phyloP scores from a whole-genome alignment of 2,329 filamentous ascomycete genomes.

The Lecanicillium sp. region DNA sequence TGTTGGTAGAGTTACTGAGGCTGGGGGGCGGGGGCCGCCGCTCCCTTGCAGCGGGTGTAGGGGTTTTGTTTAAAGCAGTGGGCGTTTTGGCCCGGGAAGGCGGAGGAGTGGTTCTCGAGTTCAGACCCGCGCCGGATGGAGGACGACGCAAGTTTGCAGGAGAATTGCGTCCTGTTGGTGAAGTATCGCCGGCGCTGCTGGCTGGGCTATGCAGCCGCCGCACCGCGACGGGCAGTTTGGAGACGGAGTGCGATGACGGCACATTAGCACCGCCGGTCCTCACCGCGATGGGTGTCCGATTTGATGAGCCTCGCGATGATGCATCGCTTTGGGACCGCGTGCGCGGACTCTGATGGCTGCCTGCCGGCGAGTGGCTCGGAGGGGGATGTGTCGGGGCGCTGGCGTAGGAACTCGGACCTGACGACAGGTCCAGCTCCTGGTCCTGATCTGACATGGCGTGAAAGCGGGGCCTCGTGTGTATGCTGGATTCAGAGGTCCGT shows the following conservation, averaged over 20 bases:
- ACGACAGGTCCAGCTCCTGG: conserved; percentile 52
- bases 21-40: conserved; percentile 37
- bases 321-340: conserved; percentile 57
- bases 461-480: conserved; percentile 44
- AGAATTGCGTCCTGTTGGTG: conserved; percentile 52
- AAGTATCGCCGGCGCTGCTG: conserved; percentile 41
- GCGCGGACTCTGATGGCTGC: conserved; percentile 29
- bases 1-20: conserved; percentile 39
- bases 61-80: conserved; percentile 37
- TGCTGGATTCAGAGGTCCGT: conserved; percentile 66
- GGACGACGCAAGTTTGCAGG: conserved; percentile 41
- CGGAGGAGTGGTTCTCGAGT: conserved; percentile 29
- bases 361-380: conserved; percentile 17
- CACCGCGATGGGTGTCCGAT: conserved; percentile 23
- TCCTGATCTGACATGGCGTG: conserved; percentile 49
- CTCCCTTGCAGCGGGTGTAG: conserved; percentile 29
- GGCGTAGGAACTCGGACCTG: conserved; percentile 62
- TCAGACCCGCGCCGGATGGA: conserved; percentile 35
- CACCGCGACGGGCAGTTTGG: conserved; percentile 42
- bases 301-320: conserved; percentile 30
- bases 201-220: conserved; percentile 36
- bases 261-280: conserved; percentile 24
- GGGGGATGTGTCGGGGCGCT: conserved; percentile 22
- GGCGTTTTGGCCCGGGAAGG: conserved; percentile 35
- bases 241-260: conserved; percentile 28